Base-by-base conservation (phyloP, 345 rosid species). In the Hibiscus syriacus region DNA sequence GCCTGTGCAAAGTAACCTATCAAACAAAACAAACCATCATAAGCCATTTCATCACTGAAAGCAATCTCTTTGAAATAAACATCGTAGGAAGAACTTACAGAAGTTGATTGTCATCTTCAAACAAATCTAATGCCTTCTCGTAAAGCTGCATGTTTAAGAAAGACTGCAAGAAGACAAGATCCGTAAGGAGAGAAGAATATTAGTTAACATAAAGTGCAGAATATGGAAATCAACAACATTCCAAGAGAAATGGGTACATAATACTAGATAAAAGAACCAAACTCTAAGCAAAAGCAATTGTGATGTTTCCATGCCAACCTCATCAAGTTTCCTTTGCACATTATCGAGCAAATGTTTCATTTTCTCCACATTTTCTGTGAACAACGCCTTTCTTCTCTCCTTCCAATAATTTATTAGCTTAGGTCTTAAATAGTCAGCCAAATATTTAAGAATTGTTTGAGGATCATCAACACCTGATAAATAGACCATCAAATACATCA, bases 241-340 rank as follows among this genome's bases (percentile, higher is more conserved):
- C 53, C 61, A 27, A 66, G 70, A 72, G 25, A 43, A 70, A 76
- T 52, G 56, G 19, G n/a, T 54, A 41, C 14, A 66, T 20, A 30
- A 16, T 30, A 50, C 14, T 30, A 48, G 27, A 74, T 41, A 43
- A 52, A 61, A 60, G 74, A 36, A 55, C 29, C 43, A 34, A 61
- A 63, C 55, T 49, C 27, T 29, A 52, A 50, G 14, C 8, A 70
- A 63, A 77, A 56, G 67, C 68, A 69, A 49, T 55, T 80, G 63
- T 59, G 26, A 68, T 14, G 36, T 63, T n/a, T 41, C 22, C 11
- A 58, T 19, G 71, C 74, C 61, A 65, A 93, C 99, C 97, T 94
- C 99, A 73, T 94, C 97, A 60, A 94, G 79, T 78, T 89, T 86
- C 82, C 84, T 89, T 79, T 90, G 99, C 82, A 89, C 75, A 79